phyloP scores from a whole-genome alignment of 306 rosid species.

The Sophora flavescens region DNA sequence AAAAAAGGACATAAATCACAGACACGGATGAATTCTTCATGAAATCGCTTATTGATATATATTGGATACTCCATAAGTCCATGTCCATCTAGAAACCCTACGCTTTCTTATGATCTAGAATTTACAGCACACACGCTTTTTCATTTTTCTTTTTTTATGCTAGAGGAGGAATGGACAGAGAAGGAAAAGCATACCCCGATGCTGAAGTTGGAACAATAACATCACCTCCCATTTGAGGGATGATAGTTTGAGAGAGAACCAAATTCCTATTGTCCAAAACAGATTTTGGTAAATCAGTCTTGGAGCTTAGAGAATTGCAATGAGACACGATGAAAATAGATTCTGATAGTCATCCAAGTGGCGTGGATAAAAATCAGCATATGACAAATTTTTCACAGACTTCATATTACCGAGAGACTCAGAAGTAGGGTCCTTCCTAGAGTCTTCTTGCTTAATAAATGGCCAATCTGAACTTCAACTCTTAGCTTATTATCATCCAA shows the following conservation, averaged over 20 bases:
- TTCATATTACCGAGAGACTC: slow-evolving; percentile 62
- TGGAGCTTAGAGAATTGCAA: slow-evolving; percentile 81
- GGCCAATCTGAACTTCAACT: slow-evolving; percentile 87
- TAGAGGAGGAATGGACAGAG: slow-evolving; percentile 15
- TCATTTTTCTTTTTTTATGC: slow-evolving; percentile 3
- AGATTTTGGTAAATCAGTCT: slow-evolving; percentile 38
- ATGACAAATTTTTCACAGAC: slow-evolving; percentile 59
- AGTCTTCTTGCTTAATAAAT: slow-evolving; percentile 73
- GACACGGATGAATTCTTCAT: slow-evolving; percentile 31
- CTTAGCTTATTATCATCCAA: slow-evolving; percentile 68
- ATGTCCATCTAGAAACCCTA: slow-evolving; percentile 29
- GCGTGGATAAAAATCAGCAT: slow-evolving; percentile 69
- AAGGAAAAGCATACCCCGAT: slow-evolving; percentile 95
- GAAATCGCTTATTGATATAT: slow-evolving; percentile 32
- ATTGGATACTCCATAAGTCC: slow-evolving; percentile 33
- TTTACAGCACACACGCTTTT: neutral
- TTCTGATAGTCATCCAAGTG: slow-evolving; percentile 85
- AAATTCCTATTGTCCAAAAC: slow-evolving; percentile 41
- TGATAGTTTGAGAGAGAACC: slow-evolving; percentile 38
- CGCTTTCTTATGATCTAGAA: slow-evolving; percentile 30
- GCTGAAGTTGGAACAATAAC: slow-evolving; percentile 74
- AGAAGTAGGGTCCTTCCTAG: slow-evolving; percentile 82
- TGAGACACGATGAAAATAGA: slow-evolving; percentile 86
- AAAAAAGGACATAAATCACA: slow-evolving; percentile 42
- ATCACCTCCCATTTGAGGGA: slow-evolving; percentile 51